Base-by-base conservation (phyloP, 192 early-diverging fungal species). In the Umbelopsis isabellina region DNA sequence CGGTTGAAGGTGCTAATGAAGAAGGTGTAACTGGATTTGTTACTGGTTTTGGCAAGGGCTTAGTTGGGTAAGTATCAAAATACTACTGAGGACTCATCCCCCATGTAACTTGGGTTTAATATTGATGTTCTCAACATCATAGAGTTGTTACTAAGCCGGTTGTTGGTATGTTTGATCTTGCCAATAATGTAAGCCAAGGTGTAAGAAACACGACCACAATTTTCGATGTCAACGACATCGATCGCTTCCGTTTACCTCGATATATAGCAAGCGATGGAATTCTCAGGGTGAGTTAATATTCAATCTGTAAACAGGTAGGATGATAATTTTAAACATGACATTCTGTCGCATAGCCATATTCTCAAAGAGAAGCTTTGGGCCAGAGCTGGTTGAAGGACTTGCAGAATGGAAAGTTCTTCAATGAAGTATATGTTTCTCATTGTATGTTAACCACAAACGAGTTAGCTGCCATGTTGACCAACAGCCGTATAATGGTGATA, bases 171-270 rank as follows among this genome's bases (percentile, higher is more conserved):
- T 90, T 94, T 74, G 95, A 96, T 69, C 76, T 95, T 47, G 93
- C 93, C 2, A 90, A 88, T 1, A 92, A 93, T 71, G 90, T 96
- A 4, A 89, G 88, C 51, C 90, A 93, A 72, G 92, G 91, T 45
- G 93, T 95, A 68, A 80, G 87, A 46, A 93, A 94, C 77, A 95
- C 94, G 1, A 94, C 94, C 1, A 93, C 90, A 0, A 90, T 94
- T 33, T 95, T 94, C 80, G 79, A 82, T 21, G 90, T 89, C 69
- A 82, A 83, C 35, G 90, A 90, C n/a, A 73, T 96, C 18, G 91
- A 91, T 74, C 86, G 93, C 23, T 84, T 89, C 58, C 81, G 94
- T 10, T 76, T 94, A 46, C 93, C 94, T 20, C 87, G 94, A 16
- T 85, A 84, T 58, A 86, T 94, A 51, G 84, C 85, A 23, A 83